These are phyloP conservation scores for Grosmannia penicillata DNA, from an alignment of 2,329 filamentous ascomycete genomes.

Conservation along the genomic window DNA sequence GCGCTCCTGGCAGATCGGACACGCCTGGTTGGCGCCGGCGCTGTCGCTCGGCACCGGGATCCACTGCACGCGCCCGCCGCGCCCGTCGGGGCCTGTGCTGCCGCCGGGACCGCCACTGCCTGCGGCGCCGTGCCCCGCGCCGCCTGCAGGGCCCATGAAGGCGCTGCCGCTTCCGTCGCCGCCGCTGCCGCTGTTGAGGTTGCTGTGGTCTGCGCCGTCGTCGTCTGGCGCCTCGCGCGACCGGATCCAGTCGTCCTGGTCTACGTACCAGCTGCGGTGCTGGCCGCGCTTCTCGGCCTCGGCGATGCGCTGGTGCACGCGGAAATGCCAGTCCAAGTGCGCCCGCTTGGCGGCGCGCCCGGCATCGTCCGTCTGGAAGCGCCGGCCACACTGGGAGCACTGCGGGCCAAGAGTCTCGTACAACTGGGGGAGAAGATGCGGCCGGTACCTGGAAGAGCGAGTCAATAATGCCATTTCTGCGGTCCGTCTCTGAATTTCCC, in stretches of 20 bases:
- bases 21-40: constrained; percentile 59
- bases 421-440: constrained; percentile 42
- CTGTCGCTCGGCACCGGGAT: constrained; percentile 74
- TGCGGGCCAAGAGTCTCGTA: constrained; percentile 75
- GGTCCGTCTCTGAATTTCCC: too few species aligned
- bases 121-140: constrained; percentile 4
- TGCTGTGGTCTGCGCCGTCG: constrained; percentile 24
- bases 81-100: constrained; percentile 5
- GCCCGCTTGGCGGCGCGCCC: constrained; percentile 76
- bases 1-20: constrained; percentile 88
- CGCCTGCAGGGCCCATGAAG: constrained; percentile 8
- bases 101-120: constrained; percentile 19
- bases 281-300: constrained; percentile 77
- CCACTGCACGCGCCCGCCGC: constrained; percentile 43
- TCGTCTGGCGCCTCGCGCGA: constrained; percentile 68
- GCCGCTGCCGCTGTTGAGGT: constrained; percentile 18
- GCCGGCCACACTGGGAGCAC: constrained; percentile 80
- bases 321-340: constrained; percentile 98
- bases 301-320: constrained; percentile 74
- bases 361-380: constrained; percentile 63
- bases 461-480: too few species aligned
- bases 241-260: constrained; percentile 84
- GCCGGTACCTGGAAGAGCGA: constrained; percentile 47
- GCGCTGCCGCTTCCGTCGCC: constrained; percentile 21
- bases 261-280: constrained; percentile 89